Conservation (phyloP, 139 green algal species). For the Volvox africanus region DNA sequence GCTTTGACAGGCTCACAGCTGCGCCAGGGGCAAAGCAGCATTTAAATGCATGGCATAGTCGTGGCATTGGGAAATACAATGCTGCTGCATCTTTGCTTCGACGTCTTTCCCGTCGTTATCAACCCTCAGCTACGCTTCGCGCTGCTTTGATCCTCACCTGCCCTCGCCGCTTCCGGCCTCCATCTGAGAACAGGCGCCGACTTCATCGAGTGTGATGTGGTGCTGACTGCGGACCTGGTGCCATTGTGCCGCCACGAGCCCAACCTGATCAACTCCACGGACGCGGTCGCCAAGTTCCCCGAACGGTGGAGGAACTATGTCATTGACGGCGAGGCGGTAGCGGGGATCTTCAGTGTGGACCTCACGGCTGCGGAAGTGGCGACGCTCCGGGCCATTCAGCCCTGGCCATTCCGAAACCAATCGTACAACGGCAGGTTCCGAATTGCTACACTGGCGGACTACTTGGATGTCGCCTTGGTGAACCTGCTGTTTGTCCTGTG, state of each 20-base stretch:
- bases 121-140: not conserved
- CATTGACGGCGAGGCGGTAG: constrained; percentile 65
- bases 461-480: constrained; percentile 49
- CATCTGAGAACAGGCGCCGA: constrained; percentile 61
- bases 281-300: constrained; percentile 66
- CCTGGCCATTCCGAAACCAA: constrained; percentile 57
- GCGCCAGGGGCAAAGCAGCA: too few species aligned
- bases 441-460: constrained; percentile 58
- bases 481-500: too few species aligned
- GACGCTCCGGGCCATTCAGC: constrained; percentile 46
- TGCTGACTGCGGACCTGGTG: constrained; percentile 72
- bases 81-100: too few species aligned
- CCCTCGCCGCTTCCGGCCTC: not conserved
- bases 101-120: too few species aligned
- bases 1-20: too few species aligned
- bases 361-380: constrained; percentile 45
- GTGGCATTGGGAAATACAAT: too few species aligned
- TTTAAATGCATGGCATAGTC: too few species aligned
- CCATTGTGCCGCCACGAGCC: constrained; percentile 78
- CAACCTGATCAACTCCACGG: constrained; percentile 66
- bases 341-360: constrained; percentile 53
- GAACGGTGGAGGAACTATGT: constrained; percentile 32
- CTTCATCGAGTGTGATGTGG: constrained; percentile 81
- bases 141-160: not conserved
- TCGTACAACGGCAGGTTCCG: constrained; percentile 39